These are phyloP conservation scores for Melastoma candidum DNA, from an alignment of 441 rosid species.

Conservation along the genomic window DNA sequence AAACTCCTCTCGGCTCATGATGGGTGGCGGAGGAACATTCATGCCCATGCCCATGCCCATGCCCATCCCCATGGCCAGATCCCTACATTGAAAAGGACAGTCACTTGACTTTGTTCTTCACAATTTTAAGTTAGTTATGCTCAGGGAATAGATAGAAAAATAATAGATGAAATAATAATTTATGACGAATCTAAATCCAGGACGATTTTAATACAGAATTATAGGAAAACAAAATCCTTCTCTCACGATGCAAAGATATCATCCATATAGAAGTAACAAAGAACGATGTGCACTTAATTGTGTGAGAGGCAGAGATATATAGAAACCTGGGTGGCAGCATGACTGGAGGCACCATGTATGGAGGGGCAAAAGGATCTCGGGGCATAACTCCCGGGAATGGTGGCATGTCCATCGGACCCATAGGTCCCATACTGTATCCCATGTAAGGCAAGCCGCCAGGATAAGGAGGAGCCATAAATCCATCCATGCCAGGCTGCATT, in stretches of 20 bases:
- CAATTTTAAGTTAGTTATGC: no score
- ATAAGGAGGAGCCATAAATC: conserved; percentile 63
- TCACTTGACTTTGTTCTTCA: no score
- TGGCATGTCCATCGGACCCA: conserved; percentile 53
- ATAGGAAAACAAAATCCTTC: no score
- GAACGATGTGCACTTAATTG: neutral
- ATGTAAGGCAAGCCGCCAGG: conserved; percentile 50
- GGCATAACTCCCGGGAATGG: conserved; percentile 48
- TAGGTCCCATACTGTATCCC: conserved; percentile 66
- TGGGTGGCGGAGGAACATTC: conserved; percentile 31
- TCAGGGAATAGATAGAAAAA: no score
- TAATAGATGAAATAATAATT: no score
- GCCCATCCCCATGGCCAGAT: conserved; percentile 74
- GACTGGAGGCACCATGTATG: conserved; percentile 49
- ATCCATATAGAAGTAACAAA: neutral
- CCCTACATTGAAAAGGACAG: conserved; percentile 32
- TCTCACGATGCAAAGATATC: neutral
- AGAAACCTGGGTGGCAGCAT: conserved; percentile 57
- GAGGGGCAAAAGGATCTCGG: conserved; percentile 58
- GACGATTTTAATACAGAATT: no score
- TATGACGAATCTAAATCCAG: no score
- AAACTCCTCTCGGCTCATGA: conserved; percentile 87
- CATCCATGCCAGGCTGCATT: conserved; percentile 83
- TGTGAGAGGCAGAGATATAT: conserved; percentile 1
- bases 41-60: conserved; percentile 48